Base-by-base conservation (phyloP, 139 green algal genomes). In the Eudorina sp. region DNA sequence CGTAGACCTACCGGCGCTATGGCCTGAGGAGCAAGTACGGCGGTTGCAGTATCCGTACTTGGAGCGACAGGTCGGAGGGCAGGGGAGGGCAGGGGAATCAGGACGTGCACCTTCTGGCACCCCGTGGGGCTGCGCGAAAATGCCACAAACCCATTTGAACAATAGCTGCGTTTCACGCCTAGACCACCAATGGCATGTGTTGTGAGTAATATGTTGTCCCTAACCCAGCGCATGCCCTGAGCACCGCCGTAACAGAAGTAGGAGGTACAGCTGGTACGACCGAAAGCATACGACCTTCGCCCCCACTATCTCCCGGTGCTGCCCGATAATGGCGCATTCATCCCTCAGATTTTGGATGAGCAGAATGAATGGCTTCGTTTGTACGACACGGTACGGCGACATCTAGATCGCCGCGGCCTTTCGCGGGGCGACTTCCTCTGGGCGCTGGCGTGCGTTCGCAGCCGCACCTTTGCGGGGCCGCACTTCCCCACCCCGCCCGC, bases 381-480 rank as follows among this genome's bases (percentile, higher is more conserved):
- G 53, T 91, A 93, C 79, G 55, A 89, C 13, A 77, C 68, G 4
- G 60, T 94, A 27, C 45, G n/a, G 7, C 90, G 86, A 3, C 46
- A 72, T 38, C 53, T 75, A 1, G 31, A 48, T 4, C 48, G 51
- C 13, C 40, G 79, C 48, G 14, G 38, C 62, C n/a, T 91, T 1
- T 21, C 34, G 0, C 58, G 21, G 2, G 75, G 58, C 7, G 86
- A 94, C 19, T 90, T 97, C 13, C 4, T 90, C 23, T 96, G 92
- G 95, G 94, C 92, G 5, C 53, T 96, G 40, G 81, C 95, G 18
- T 95, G 92, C 34, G 95, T 97, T 11, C 77, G 92, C 34, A 96
- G 92, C 84, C 82, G 95, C 11, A 90, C 90, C 19, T 98, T 98
- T 68, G 94, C 82, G 25, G 95, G 94, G 0, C 95, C 95, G 0